Conservation (phyloP, 495 filamentous ascomycete species). For the Neurospora intermedia region DNA sequence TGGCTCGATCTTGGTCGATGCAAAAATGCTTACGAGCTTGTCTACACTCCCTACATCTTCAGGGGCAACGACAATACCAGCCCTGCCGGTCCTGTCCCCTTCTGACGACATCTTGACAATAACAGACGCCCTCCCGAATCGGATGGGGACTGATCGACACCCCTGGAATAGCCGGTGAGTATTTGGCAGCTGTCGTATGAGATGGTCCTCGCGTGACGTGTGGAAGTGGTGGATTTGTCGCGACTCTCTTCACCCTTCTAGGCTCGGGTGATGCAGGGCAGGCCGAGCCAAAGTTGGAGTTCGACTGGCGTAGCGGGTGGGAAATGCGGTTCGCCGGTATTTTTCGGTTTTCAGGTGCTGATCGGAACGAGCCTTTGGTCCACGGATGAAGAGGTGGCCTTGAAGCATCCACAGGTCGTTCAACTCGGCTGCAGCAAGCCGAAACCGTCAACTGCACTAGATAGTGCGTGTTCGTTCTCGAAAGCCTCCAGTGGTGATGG, state of each 20-base stretch:
- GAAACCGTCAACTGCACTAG: not conserved
- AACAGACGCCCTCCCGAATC: not conserved
- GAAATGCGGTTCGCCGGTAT: not conserved
- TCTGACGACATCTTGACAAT: constrained; percentile 26
- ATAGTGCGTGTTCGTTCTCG: not conserved
- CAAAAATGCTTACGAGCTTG: constrained; percentile 31
- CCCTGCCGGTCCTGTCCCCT: constrained; percentile 30
- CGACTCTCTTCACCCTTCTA: not conserved
- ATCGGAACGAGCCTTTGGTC: not conserved
- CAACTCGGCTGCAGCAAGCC: not conserved
- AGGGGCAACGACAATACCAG: constrained; percentile 36
- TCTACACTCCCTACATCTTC: constrained; percentile 30
- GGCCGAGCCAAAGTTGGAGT: not conserved
- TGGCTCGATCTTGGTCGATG: not conserved
- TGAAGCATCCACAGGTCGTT: not conserved
- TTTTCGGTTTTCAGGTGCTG: not conserved
- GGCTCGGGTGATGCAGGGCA: not conserved
- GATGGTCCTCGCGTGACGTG: not conserved
- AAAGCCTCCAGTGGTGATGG: not conserved
- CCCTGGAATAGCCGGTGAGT: not conserved
- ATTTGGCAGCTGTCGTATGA: not conserved
- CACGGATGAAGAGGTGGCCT: not conserved
- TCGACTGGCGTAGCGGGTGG: not conserved
- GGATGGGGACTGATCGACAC: not conserved
- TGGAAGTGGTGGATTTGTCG: not conserved